Percentiles rank a stretch among this genome's conserved stretches.
These are phyloP conservation scores for Podaxis pistillaris DNA, from an alignment of 768 basidiomycete species.

Conservation along the genomic window DNA sequence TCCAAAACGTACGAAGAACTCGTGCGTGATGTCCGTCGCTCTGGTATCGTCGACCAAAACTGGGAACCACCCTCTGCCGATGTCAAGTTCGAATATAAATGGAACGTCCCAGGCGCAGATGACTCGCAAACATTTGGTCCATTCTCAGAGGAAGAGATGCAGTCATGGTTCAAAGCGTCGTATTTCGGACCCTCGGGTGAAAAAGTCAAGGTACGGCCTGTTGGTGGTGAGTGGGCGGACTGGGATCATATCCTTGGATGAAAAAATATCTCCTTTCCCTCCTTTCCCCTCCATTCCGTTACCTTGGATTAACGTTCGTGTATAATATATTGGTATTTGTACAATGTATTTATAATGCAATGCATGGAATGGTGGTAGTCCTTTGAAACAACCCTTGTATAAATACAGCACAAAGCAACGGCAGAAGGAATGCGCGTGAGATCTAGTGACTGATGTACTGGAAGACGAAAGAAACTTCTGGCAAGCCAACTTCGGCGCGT, in stretches of 20 bases:
- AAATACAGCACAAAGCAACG: constrained; percentile 7
- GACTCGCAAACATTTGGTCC: constrained; percentile 70
- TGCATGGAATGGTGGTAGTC: constrained; percentile 18
- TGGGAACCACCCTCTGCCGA: constrained; percentile 82
- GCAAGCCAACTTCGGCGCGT: constrained; percentile 80
- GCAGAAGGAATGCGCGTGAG: background rate
- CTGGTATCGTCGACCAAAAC: constrained; percentile 61
- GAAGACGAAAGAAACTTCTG: constrained; percentile 92
- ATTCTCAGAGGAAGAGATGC: constrained; percentile 77
- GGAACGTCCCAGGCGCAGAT: constrained; percentile 56
- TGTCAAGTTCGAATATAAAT: constrained; percentile 78
- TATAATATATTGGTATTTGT: constrained; percentile 14
- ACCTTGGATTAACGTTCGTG: constrained; percentile 11
- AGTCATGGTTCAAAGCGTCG: constrained; percentile 72
- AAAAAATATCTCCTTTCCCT: constrained; percentile 12
- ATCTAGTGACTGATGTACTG: constrained; percentile 88
- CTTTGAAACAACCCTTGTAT: background rate
- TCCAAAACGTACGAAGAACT: constrained; percentile 84
- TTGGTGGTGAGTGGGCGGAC: constrained; percentile 69
- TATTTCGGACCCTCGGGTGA: constrained; percentile 82
- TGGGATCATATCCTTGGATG: constrained; percentile 68
- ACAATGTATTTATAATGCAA: constrained; percentile 17
- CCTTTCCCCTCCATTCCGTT: constrained; percentile 5
- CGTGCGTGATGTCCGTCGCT: constrained; percentile 69
- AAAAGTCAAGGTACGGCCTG: constrained; percentile 69